Percentiles rank a stretch among this genome's conserved stretches.
These are phyloP conservation scores for Ochetophila trinervis DNA, from an alignment of 306 rosid genomes.

Conservation along the genomic window DNA sequence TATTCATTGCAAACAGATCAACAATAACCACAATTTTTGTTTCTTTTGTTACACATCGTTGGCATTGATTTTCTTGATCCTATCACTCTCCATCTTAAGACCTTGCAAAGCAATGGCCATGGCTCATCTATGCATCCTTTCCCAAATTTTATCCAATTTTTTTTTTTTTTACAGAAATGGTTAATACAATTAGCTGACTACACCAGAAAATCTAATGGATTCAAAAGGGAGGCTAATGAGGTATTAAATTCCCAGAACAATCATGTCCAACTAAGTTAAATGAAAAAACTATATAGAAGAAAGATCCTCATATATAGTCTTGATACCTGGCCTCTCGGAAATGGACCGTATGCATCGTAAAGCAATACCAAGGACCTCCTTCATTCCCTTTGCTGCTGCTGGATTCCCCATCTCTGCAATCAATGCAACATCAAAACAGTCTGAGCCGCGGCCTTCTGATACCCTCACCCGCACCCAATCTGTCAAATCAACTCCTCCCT, in stretches of 20 bases:
- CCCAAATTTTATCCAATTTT: slow-evolving; percentile 30
- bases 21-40: no score
- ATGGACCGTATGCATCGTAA: slow-evolving; percentile 71
- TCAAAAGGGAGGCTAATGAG: slow-evolving; percentile 68
- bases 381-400: slow-evolving; percentile 79
- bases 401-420: slow-evolving; percentile 58
- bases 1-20: no score
- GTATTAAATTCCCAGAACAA: slow-evolving; percentile 52
- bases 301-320: slow-evolving; percentile 91
- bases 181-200: slow-evolving; percentile 34
- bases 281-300: slow-evolving; percentile 66
- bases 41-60: not conserved
- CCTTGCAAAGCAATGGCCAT: not conserved
- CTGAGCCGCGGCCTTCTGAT: slow-evolving; percentile 80
- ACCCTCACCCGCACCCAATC: slow-evolving; percentile 83
- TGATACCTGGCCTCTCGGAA: slow-evolving; percentile 91
- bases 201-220: slow-evolving; percentile 36
- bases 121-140: slow-evolving; percentile 26
- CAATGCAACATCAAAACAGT: slow-evolving; percentile 76
- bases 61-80: no score
- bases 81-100: not conserved
- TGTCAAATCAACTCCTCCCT: slow-evolving; percentile 79
- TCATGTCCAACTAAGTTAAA: slow-evolving; percentile 32
- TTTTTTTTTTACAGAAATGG: slow-evolving; percentile 38
- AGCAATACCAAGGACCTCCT: slow-evolving; percentile 84